Evolutionary conservation across 2,329 filamentous ascomycete species (phyloP), one percentile per base, ranked within the genome.

Genomic region (Exophiala dermatitidis): DNA sequence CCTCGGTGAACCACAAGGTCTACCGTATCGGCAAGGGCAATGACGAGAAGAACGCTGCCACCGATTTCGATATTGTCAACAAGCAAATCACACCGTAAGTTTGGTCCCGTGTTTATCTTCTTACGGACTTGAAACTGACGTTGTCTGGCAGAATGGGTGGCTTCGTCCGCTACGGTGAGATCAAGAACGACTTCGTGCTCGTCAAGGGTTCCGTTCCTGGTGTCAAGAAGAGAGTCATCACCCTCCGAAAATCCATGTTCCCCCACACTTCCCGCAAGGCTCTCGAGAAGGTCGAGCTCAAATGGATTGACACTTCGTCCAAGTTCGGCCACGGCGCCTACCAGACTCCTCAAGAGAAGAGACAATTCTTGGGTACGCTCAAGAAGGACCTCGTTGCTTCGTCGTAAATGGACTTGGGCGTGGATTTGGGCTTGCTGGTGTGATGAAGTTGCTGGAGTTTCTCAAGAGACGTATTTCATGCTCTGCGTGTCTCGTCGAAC

Each of bases 241-340:
- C 93, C 66, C 87, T 98, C 69, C 88, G 93, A 77, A 98, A 97
- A 83, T 94, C 91, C 66, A 93, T 98, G 83, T 97, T 93, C 84
- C 82, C 80, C 61, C 93, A 98, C 83, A 97, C 90, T 68, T 95
- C 87, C 72, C 83, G 93, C 74, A 90, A 86, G 75, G 88, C 93
- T 53, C 82, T 95, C 71, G 93, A 98, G 86, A 97, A 98, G 88
- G 88, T 97, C 75, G 88, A 91, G 72, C 88, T 98, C 81, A 98
- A 98, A 81, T 98, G 93, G 93, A 98, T 98, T 86, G 93, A 98
- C 72, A 98, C 93, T 69, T 96, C 90, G 61, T 96, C 90, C 80
- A 95, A 98, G 83, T 98, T 98, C 77, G 93, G 93, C 77, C 93
- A 98, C 81, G 93, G 93, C 84, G 91, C 90, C 71, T 98, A 95